Base-by-base conservation (phyloP, 1,284 basidiomycete genomes). In the Ustilago bromivora region DNA sequence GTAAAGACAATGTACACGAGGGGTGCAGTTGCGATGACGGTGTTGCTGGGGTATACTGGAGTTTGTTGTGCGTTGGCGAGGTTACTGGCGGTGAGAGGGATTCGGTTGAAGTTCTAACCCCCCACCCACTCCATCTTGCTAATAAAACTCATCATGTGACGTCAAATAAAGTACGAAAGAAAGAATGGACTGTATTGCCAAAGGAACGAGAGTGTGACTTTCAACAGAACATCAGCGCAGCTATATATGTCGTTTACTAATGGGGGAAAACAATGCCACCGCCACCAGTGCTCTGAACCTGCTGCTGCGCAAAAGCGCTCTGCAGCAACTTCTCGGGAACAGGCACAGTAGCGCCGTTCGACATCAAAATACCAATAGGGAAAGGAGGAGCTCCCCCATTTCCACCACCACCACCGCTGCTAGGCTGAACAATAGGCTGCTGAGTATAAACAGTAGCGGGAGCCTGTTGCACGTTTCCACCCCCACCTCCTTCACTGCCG, bases 1-100 rank as follows among this genome's bases (percentile, higher is more conserved):
- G 89, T 96, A 73, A 87, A 88, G 78, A 98, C 95, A 5, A 95
- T 98, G 91, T 94, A 96, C 82, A 89, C 89, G 13, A 87, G 89
- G 0, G 88, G 92, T 65, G 61, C 67, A 31, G 81, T 87, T 41
- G 91, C 94, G 1, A 89, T 96, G 88, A 56, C 87, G 7, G 89
- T 96, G 19, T 87, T 98, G 11, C 76, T 88, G 3, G 82, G 80
- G 1, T 98, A 99, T 86, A 88, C 90, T 3, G 88, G 87, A 83
- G 0, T 84, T 90, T 35, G 93, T 92, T 32, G 94, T 41, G 76
- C 17, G 0, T 13, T 66, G 28, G 80, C 80, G 4, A 41, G 61
- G 15, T 28, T 38, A 28, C n/a, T 76, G 36, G 64, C 62, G 1
- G 31, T 9, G 6, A 51, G 17, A 19, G 68, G 71, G 34, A 34